Percentiles rank a stretch among this genome's conserved stretches.
phyloP scores from a whole-genome alignment of 31 red algal genomes.

The Asparagopsis taxiformis region DNA sequence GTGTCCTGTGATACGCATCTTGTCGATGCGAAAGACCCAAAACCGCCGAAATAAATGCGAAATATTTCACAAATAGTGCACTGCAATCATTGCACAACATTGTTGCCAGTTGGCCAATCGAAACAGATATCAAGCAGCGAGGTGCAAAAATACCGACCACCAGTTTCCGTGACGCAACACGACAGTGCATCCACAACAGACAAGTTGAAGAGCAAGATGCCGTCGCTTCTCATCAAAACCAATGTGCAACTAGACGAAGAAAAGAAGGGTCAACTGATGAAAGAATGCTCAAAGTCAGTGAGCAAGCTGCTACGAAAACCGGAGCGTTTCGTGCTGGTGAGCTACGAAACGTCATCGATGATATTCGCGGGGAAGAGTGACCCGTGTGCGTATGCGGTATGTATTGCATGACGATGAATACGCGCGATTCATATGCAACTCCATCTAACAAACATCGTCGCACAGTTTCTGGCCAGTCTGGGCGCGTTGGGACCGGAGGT shows the following conservation, averaged over 20 bases:
- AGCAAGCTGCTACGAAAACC: background rate
- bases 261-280: background rate
- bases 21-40: too few species aligned
- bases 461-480: constrained; percentile 8
- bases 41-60: too few species aligned
- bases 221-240: constrained; percentile 10
- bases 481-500: constrained; percentile 6
- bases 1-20: too few species aligned
- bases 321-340: background rate
- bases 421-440: too few species aligned
- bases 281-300: background rate
- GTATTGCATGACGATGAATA: background rate
- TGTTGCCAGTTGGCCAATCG: too few species aligned
- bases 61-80: too few species aligned
- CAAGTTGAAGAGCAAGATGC: background rate
- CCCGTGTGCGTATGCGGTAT: constrained; percentile 6
- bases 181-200: too few species aligned
- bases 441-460: too few species aligned
- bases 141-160: too few species aligned
- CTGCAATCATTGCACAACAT: too few species aligned
- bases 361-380: constrained; percentile 1
- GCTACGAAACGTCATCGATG: constrained; percentile 3
- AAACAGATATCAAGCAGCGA: too few species aligned
- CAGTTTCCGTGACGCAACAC: too few species aligned
- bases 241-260: constrained; percentile 4